These are phyloP conservation scores for Polygonum aviculare DNA, from an alignment of 148 eudicot genomes.

Conservation along the genomic window DNA sequence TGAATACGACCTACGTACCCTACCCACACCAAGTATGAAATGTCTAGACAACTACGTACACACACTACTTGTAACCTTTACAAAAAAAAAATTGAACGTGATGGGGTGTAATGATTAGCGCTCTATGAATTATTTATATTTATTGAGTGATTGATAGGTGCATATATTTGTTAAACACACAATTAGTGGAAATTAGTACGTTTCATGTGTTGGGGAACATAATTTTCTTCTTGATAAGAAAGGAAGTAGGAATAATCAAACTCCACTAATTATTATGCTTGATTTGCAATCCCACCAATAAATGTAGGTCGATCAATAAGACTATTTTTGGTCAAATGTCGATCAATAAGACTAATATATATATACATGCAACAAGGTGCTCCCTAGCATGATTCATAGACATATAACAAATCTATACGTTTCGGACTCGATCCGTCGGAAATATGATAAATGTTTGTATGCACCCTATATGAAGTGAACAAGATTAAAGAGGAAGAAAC, in stretches of 20 bases:
- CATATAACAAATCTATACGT: not conserved
- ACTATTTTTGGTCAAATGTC: not conserved
- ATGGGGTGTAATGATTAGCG: no score
- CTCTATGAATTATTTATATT: no score
- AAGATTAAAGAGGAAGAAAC: not conserved
- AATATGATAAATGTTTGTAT: not conserved
- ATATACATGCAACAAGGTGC: no score
- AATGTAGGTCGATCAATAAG: not conserved
- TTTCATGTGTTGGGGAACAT: not conserved
- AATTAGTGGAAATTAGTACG: no score
- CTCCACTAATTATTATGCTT: not conserved
- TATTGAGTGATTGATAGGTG: no score
- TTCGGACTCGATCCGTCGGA: not conserved
- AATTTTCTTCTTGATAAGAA: not conserved
- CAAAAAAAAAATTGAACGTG: no score
- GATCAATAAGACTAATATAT: not conserved
- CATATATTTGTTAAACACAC: no score
- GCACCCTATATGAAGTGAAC: not conserved
- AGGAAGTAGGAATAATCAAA: not conserved
- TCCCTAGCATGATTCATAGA: not conserved
- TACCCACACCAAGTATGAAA: no score
- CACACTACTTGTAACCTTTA: no score
- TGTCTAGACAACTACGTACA: no score
- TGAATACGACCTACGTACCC: no score
- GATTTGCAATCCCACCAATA: not conserved